Evolutionary conservation across 805 yeast genomes (phyloP).

Genomic region (Saccharomycopsis sp.): DNA sequence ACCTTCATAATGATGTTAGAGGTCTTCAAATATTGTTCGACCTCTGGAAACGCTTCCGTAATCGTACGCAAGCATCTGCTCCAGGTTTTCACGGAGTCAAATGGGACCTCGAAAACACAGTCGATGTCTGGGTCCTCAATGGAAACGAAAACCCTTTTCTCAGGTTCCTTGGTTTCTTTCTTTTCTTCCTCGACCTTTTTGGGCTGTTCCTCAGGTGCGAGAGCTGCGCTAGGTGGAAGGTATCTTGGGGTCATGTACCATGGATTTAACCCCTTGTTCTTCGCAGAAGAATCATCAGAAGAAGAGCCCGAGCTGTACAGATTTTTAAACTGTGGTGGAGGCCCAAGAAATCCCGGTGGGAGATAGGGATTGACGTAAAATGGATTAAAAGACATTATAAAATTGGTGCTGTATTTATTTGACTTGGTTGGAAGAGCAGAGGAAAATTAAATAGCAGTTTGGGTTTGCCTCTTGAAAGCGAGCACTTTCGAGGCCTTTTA

Average conservation of each 20-base stretch:
- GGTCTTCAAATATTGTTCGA: not conserved
- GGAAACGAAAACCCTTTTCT: not conserved
- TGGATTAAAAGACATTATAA: slow-evolving; percentile 4
- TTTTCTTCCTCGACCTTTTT: not conserved
- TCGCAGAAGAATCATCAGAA: not conserved
- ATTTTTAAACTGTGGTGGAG: not conserved
- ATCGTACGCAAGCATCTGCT: not conserved
- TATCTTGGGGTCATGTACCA: not conserved
- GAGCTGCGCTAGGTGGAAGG: not conserved
- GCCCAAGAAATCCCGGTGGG: not conserved
- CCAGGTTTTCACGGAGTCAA: slow-evolving; percentile 3
- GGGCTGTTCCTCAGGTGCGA: not conserved
- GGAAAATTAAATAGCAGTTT: no score
- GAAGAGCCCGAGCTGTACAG: not conserved
- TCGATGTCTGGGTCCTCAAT: slow-evolving; percentile 1
- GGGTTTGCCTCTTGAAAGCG: not conserved
- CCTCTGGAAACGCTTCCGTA: not conserved
- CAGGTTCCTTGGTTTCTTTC: not conserved
- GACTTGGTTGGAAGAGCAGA: no score
- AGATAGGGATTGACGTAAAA: slow-evolving; percentile 1
- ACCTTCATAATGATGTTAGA: not conserved
- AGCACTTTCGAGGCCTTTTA: not conserved
- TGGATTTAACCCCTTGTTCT: not conserved
- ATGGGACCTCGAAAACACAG: slow-evolving; percentile 3
- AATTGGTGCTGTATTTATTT: not conserved